phyloP scores from a whole-genome alignment of 2,329 filamentous ascomycete species.

The Colletotrichum tamarilloi region DNA sequence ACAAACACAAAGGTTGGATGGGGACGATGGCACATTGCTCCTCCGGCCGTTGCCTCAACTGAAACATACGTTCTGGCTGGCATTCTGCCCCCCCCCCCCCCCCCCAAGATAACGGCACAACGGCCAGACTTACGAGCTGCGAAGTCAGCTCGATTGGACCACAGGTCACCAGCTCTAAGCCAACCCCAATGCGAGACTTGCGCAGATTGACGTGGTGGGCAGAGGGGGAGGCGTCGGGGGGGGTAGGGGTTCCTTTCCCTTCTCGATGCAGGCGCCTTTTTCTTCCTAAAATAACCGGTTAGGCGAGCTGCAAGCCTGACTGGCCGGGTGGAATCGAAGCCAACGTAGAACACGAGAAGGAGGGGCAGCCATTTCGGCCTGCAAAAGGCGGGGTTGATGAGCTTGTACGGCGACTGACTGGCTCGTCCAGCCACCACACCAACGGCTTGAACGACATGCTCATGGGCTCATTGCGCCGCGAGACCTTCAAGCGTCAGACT shows the following conservation, averaged over 20 bases:
- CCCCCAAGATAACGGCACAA: neutral
- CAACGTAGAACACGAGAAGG: slow-evolving; percentile 13
- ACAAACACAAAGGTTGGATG: neutral
- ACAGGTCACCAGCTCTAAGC: neutral
- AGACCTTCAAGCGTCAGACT: neutral
- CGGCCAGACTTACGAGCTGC: neutral
- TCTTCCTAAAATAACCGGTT: slow-evolving; percentile 13
- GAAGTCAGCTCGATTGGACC: slow-evolving; percentile 25
- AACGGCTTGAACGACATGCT: neutral
- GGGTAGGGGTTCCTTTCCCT: slow-evolving; percentile 10
- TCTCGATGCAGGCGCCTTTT: neutral
- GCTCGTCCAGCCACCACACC: neutral
- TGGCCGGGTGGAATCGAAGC: slow-evolving; percentile 1
- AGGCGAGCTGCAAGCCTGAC: slow-evolving; percentile 16
- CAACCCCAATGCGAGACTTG: slow-evolving; percentile 11
- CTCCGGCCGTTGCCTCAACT: slow-evolving; percentile 1
- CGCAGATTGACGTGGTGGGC: slow-evolving; percentile 27
- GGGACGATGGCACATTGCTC: neutral
- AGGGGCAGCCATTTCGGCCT: neutral
- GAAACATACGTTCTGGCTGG: slow-evolving; percentile 2
- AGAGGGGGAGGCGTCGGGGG: slow-evolving; percentile 21
- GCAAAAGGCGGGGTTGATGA: slow-evolving; percentile 10
- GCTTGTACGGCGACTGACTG: slow-evolving; percentile 13
- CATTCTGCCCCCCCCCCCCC: neutral
- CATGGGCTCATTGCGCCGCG: neutral